Evolutionary conservation across 768 basidiomycete species (phyloP), one percentile per base, ranked within the genome.

Genomic region (Termitomyces titanicus): DNA sequence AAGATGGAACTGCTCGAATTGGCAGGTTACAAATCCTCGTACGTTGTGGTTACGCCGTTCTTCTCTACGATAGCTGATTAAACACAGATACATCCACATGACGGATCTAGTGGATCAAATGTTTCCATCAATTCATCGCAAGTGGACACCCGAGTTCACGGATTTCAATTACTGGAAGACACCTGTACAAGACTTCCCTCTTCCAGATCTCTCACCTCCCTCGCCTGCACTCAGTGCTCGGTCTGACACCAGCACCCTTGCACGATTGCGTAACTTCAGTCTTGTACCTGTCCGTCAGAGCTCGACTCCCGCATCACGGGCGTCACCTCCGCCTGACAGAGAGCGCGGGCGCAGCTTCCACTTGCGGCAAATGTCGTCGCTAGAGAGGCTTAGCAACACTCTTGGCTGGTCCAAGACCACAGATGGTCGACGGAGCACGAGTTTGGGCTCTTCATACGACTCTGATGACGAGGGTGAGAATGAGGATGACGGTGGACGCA

Each of bases 101-200:
- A 96, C 95, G 8, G 95, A 98, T 69, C 82, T 99, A n/a, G 97
- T 99, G 15, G 95, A 99, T 73, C 95, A 97, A 72, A 95, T 97
- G 87, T 99, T 99, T 76, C 97, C 97, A 33, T 93, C 96, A 0
- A 94, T 98, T 53, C 82, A 94, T 67, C 84, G 88, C 49, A 92
- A 92, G 67, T 88, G 86, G 82, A 81, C 87, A 12, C 84, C 91
- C 1, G 94, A 95, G 67, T 99, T 82, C 68, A 97, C 95, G 1
- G 96, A 98, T 69, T 94, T 97, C 79, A 98, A 96, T 66, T 99
- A 84, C 66, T 99, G 97, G 97, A 88, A 93, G 60, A 61, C 81
- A 0, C 86, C 92, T 0, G 74, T 98, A 12, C 84, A 82, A 48
- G 89, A 92, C 1, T 86, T 88, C 55, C 74, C 85, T 4, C 76